Percentiles rank a stretch among this genome's conserved stretches.
Conservation (phyloP, 164 flowering plant genomes). For the Litsea cubeba region DNA sequence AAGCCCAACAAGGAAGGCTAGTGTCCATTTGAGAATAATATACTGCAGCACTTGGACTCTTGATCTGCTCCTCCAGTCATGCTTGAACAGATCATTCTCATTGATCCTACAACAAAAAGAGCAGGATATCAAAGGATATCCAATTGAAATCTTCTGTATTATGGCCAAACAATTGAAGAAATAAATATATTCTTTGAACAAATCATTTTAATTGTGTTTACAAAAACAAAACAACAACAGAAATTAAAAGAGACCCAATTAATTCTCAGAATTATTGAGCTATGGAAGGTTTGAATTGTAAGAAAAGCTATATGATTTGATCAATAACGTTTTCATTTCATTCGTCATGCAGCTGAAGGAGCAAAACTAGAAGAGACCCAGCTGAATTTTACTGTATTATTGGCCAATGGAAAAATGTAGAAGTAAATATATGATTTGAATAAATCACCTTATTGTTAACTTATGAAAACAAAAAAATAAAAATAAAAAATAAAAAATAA, state of each 20-base stretch:
- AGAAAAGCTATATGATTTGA: too few species aligned
- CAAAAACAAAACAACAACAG: too few species aligned
- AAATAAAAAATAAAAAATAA: constrained; percentile 1
- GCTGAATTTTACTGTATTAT: background rate
- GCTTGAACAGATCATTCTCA: constrained; percentile 93
- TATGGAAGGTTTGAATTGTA: background rate
- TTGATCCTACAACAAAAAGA: constrained; percentile 52
- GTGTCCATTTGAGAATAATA: constrained; percentile 66
- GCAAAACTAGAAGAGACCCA: background rate
- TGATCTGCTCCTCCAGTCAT: constrained; percentile 92
- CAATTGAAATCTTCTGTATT: background rate
- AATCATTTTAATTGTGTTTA: too few species aligned
- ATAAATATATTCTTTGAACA: background rate
- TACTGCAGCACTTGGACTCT: constrained; percentile 71
- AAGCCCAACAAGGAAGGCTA: constrained; percentile 78
- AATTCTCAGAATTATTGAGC: background rate
- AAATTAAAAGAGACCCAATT: background rate
- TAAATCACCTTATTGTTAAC: background rate
- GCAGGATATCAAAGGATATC: background rate
- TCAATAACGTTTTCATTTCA: too few species aligned
- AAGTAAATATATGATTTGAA: background rate
- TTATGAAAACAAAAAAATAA: too few species aligned
- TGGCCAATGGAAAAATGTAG: background rate
- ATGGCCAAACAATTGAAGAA: background rate
- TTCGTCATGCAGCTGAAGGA: too few species aligned